Evolutionary conservation across 108 stramenopile species (phyloP).

Genomic region (Aurantiochytrium sp.): DNA sequence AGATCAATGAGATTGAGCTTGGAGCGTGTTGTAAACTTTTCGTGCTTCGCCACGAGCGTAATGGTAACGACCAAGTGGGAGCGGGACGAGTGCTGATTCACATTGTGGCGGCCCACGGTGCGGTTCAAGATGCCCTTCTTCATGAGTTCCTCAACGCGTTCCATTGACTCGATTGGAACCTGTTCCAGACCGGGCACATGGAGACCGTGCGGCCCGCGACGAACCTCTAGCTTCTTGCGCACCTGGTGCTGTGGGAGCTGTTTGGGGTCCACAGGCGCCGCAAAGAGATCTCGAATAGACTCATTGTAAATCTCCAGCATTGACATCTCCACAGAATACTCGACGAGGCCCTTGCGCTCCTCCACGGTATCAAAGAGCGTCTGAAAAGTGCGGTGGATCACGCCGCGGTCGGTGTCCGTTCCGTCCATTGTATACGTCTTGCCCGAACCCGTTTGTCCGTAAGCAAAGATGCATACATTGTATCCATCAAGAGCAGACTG

Average conservation of each 20-base stretch:
- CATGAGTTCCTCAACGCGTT: conserved; percentile 43
- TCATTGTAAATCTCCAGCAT: conserved; percentile 98
- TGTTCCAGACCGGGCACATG: conserved; percentile 45
- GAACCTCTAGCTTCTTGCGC: conserved; percentile 39
- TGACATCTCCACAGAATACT: conserved; percentile 53
- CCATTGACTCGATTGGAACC: conserved; percentile 19
- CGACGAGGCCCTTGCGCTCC: conserved; percentile 44
- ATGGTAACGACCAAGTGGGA: conserved; percentile 44
- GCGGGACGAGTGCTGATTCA: conserved; percentile 43
- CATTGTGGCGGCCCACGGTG: conserved; percentile 44
- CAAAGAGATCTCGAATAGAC: conserved; percentile 76
- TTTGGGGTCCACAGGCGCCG: conserved; percentile 24
- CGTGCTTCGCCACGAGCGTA: conserved; percentile 25
- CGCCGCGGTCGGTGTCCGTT: conserved; percentile 35
- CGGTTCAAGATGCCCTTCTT: conserved; percentile 32
- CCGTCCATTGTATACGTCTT: conserved; percentile 59
- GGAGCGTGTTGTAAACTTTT: conserved; percentile 33
- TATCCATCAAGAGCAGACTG: conserved; percentile 45
- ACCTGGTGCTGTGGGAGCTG: background rate
- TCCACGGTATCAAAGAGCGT: conserved; percentile 58
- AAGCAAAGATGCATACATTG: conserved; percentile 45
- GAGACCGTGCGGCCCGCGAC: conserved; percentile 29
- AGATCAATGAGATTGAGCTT: conserved; percentile 54
- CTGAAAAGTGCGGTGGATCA: conserved; percentile 52
- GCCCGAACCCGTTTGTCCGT: conserved; percentile 46